Base-by-base conservation (phyloP, 805 yeast genomes). In the Barnettozyma sucrosica region DNA sequence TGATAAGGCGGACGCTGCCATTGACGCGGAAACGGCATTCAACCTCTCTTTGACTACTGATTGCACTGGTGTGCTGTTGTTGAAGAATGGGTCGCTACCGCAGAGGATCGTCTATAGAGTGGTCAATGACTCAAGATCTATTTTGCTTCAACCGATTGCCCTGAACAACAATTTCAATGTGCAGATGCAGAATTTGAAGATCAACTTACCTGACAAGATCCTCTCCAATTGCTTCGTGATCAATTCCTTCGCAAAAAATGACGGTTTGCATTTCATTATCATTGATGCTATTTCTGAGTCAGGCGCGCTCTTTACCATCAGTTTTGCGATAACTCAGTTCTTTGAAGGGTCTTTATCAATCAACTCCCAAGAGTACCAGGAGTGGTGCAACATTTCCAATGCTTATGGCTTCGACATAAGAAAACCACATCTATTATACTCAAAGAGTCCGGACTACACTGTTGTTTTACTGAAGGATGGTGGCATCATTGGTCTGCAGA, bases 401-500 rank as follows among this genome's bases (percentile, higher is more conserved):
- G 90, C 93, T 1, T 85, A 83, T 62, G 74, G 79, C 7, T 80
- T 83, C 54, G 78, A 76, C 28, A 59, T 77, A 6, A 71, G 85
- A 55, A 64, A 66, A 21, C 89, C 92, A 2, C 76, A 77, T 38
- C 64, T 72, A 19, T 55, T 85, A 51, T 67, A 71, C 43, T 62
- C 83, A 1, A 63, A 81, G 14, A 72, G 77, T 28, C 51, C 66
- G 0, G 56, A 59, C 3, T 71, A 74, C 40, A 59, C 80, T 8
- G 61, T 89, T 3, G 79, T 84, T 0, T 71, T 88, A 5, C 68
- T 89, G 43, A 72, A 74, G 39, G 95, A 90, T 65, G 97, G 97
- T 23, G 88, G 90, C 1, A 62, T 89, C 37, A 65, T 88, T 43
- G 81, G 80, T 40, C 68, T 85, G 48, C 57, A 58, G 25, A 64